phyloP scores from a whole-genome alignment of 805 yeast genomes.

The Candida pseudoglaebosa region DNA sequence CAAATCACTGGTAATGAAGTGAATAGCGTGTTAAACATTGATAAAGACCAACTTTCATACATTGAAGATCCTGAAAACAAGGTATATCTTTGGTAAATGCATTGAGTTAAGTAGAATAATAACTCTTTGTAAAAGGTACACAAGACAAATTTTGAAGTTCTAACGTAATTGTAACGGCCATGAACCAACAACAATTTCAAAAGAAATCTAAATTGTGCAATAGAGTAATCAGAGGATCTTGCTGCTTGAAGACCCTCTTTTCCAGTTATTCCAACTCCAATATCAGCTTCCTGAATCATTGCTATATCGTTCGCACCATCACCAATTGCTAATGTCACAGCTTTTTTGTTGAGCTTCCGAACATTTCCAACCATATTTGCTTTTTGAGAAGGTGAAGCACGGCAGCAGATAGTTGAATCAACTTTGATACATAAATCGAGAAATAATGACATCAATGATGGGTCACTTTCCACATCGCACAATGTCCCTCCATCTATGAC shows the following conservation, averaged over 20 bases:
- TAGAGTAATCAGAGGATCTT: conserved; percentile 87
- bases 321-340: conserved; percentile 93
- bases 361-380: conserved; percentile 83
- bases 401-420: conserved; percentile 89
- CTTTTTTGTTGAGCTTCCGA: conserved; percentile 58
- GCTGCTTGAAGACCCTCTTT: conserved; percentile 97
- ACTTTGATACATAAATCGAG: conserved; percentile 81
- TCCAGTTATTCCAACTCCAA: conserved; percentile 96
- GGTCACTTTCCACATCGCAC: conserved; percentile 65
- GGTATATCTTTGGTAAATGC: conserved; percentile 79
- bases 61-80: conserved; percentile 89
- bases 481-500: conserved; percentile 94
- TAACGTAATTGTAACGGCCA: conserved; percentile 90
- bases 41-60: conserved; percentile 93
- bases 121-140: conserved; percentile 95
- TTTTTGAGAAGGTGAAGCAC: conserved; percentile 97
- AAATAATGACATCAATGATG: conserved; percentile 67
- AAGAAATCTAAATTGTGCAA: conserved; percentile 88
- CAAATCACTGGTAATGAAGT: conserved; percentile 89
- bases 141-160: conserved; percentile 87
- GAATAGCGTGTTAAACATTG: conserved; percentile 95
- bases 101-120: conserved; percentile 83
- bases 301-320: conserved; percentile 99
- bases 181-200: conserved; percentile 83
- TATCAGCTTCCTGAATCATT: conserved; percentile 98